Conservation (phyloP, 2,329 filamentous ascomycete genomes). For the Microsporum audouinii region DNA sequence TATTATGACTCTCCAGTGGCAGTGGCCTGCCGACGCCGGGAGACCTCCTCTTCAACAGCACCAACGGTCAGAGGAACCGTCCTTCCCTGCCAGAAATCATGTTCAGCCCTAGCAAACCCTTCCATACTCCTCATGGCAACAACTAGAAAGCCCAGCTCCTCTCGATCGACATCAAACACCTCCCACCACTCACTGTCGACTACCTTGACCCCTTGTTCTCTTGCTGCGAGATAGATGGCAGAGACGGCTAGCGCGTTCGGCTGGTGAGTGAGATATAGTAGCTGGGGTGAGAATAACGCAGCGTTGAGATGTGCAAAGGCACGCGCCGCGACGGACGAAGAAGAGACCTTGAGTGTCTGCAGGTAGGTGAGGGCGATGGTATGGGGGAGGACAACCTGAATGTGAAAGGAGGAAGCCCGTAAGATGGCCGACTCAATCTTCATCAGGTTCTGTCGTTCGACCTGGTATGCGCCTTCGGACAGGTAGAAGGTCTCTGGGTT, state of each 20-base stretch:
- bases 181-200: conserved; percentile 92
- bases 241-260: conserved; percentile 74
- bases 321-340: conserved; percentile 48
- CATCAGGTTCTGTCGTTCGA: conserved; percentile 54
- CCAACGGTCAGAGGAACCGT: conserved; percentile 49
- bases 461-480: conserved; percentile 59
- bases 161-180: conserved; percentile 88
- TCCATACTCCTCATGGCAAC: conserved; percentile 72
- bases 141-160: conserved; percentile 86
- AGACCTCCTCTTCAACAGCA: conserved; percentile 49
- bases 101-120: conserved; percentile 53
- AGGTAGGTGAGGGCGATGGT: conserved; percentile 82
- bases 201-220: conserved; percentile 63
- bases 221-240: conserved; percentile 78
- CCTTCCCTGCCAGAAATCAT: conserved; percentile 42
- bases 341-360: conserved; percentile 67
- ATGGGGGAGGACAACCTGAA: conserved; percentile 75
- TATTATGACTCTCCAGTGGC: neutral
- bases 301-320: conserved; percentile 74
- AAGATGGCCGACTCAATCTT: conserved; percentile 68
- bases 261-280: conserved; percentile 86
- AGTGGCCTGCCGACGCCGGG: conserved; percentile 25
- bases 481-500: conserved; percentile 54
- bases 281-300: conserved; percentile 72
- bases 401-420: conserved; percentile 65